Evolutionary conservation across 352 stramenopile genomes (phyloP).

Genomic region (Globisporangium carolinianum): DNA sequence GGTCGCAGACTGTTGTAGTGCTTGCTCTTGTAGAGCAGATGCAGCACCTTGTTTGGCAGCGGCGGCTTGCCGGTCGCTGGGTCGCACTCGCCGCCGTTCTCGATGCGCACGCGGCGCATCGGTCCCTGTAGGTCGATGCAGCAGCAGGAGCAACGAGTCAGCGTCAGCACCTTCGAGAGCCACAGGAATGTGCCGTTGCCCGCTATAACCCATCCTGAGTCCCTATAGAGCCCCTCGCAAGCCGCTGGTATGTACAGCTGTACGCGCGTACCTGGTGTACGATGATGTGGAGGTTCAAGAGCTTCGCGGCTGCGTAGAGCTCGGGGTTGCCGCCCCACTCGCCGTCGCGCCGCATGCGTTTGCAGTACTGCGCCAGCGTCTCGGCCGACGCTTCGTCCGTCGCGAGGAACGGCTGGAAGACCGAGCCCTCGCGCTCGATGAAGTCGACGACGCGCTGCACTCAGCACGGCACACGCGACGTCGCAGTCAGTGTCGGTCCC

Average conservation of each 20-base stretch:
- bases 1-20: conserved; percentile 51
- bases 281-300: conserved; percentile 57
- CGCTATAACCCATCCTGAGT: too few relatives aligned
- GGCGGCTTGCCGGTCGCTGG: conserved; percentile 7
- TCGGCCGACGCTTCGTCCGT: conserved; percentile 8
- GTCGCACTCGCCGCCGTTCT: conserved; percentile 22
- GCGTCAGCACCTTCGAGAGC: too few relatives aligned
- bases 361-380: conserved; percentile 28
- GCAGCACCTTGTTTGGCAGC: conserved; percentile 25
- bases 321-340: conserved; percentile 59
- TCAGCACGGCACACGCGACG: too few relatives aligned
- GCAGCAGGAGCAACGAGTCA: too few relatives aligned
- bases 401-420: conserved; percentile 41
- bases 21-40: conserved; percentile 40
- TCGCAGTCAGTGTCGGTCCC: too few relatives aligned
- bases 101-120: conserved; percentile 32
- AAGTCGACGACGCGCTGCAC: conserved; percentile 29
- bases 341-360: conserved; percentile 36
- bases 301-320: conserved; percentile 43
- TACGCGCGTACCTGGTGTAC: conserved; percentile 29
- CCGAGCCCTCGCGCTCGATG: conserved; percentile 25
- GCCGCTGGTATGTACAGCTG: too few relatives aligned
- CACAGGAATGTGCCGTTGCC: too few relatives aligned
- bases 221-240: conserved; percentile 1
- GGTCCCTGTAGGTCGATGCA: conserved; percentile 10